phyloP scores from a whole-genome alignment of 352 stramenopile species.

The Globisporangium lucens region DNA sequence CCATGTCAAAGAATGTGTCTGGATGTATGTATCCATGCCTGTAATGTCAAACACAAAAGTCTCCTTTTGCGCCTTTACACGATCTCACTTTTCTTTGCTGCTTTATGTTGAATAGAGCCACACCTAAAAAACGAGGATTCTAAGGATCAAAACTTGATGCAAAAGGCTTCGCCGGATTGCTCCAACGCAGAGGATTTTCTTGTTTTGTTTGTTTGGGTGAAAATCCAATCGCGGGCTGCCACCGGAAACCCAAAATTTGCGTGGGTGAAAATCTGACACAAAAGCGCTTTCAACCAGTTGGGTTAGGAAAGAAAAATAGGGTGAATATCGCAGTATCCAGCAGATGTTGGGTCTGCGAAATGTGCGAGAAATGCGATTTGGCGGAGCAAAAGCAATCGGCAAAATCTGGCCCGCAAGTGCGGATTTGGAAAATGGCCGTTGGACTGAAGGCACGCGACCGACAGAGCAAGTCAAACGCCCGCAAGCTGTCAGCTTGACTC shows the following conservation, averaged over 20 bases:
- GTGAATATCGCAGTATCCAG: neutral
- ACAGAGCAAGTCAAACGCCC: neutral
- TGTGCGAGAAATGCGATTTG: neutral
- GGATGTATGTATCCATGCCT: neutral
- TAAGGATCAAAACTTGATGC: neutral
- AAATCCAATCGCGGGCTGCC: neutral
- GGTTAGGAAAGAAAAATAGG: neutral
- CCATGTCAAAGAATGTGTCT: neutral
- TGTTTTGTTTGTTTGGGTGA: neutral
- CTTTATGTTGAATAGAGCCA: neutral
- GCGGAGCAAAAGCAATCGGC: neutral
- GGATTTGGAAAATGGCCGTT: neutral
- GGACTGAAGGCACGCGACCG: neutral
- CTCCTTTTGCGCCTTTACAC: neutral
- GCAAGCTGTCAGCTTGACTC: neutral
- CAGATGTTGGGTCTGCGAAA: neutral
- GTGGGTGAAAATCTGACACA: neutral
- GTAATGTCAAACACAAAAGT: neutral
- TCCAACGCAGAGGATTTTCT: neutral
- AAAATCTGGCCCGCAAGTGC: no score
- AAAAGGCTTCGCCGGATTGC: neutral
- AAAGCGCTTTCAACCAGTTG: neutral
- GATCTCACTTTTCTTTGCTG: neutral
- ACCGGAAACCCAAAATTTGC: neutral
- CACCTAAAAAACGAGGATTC: neutral